Conservation (phyloP, 352 stramenopile genomes). For the Phytophthora megakarya region DNA sequence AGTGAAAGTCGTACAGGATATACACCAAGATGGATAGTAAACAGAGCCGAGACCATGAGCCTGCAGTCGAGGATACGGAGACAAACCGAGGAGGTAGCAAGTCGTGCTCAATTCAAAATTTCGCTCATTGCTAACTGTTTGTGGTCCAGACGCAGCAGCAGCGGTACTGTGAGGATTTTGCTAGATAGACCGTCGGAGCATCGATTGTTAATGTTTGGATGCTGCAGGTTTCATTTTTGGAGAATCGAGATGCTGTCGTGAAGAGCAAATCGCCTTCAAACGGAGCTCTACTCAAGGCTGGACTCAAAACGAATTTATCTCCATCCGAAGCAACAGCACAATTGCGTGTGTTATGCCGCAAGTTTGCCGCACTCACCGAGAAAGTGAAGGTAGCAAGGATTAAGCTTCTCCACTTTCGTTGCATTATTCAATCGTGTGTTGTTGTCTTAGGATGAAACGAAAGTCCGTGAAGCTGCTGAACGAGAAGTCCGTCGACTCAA, state of each 20-base stretch:
- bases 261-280: constrained; percentile 51
- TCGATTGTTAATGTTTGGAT: not conserved
- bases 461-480: constrained; percentile 73
- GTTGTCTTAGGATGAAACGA: constrained; percentile 69
- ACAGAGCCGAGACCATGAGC: constrained; percentile 14
- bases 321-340: constrained; percentile 73
- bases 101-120: not conserved
- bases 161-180: constrained; percentile 14
- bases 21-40: constrained; percentile 24
- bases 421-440: not conserved
- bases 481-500: constrained; percentile 72
- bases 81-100: not conserved
- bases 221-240: constrained; percentile 34
- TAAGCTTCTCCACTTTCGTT: not conserved
- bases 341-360: constrained; percentile 80
- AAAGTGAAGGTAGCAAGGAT: constrained; percentile 73
- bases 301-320: constrained; percentile 65
- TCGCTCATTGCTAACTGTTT: not conserved
- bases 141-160: constrained; percentile 27
- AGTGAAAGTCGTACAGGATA: not conserved
- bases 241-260: constrained; percentile 32
- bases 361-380: constrained; percentile 81
- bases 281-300: constrained; percentile 51
- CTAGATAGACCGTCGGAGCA: not conserved
- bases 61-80: constrained; percentile 15